phyloP scores from a whole-genome alignment of 441 rosid genomes.

The Kokia cookei region DNA sequence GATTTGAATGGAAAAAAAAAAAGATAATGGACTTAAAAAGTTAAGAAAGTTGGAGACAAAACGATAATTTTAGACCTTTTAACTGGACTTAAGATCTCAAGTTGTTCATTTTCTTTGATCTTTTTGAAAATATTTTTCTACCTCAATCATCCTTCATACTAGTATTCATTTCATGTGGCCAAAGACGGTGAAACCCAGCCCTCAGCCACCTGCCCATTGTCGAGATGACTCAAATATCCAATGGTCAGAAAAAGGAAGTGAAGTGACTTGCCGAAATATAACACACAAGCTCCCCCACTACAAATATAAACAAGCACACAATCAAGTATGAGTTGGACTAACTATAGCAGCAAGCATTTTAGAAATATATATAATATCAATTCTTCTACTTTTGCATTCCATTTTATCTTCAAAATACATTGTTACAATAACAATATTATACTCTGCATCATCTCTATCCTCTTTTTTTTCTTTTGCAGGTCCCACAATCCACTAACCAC shows the following conservation, averaged over 20 bases:
- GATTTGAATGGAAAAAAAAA: no score
- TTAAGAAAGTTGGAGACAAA: no score
- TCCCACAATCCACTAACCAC: slow-evolving; percentile 69
- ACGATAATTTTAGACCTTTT: no score
- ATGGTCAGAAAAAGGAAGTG: slow-evolving; percentile 8
- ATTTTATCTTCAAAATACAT: slow-evolving; percentile 17
- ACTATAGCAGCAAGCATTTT: background rate
- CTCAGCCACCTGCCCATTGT: background rate
- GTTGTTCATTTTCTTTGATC: no score
- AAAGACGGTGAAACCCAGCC: background rate
- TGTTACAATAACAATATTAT: slow-evolving; percentile 8
- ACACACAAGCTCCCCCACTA: slow-evolving; percentile 1
- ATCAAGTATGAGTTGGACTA: slow-evolving; percentile 18
- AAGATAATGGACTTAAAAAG: no score
- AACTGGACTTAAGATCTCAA: no score
- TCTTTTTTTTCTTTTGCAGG: slow-evolving; percentile 35
- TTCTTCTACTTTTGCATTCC: slow-evolving; percentile 24
- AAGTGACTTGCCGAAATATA: slow-evolving; percentile 21
- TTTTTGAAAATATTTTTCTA: no score
- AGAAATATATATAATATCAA: slow-evolving; percentile 1
- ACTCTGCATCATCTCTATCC: slow-evolving; percentile 3
- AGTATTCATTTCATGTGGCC: no score
- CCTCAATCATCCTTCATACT: no score
- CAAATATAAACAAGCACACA: slow-evolving; percentile 10
- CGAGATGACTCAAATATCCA: slow-evolving; percentile 9